Percentiles rank a stretch among this genome's conserved stretches.
Conservation (phyloP, 768 basidiomycete genomes). For the Calocybe indica region DNA sequence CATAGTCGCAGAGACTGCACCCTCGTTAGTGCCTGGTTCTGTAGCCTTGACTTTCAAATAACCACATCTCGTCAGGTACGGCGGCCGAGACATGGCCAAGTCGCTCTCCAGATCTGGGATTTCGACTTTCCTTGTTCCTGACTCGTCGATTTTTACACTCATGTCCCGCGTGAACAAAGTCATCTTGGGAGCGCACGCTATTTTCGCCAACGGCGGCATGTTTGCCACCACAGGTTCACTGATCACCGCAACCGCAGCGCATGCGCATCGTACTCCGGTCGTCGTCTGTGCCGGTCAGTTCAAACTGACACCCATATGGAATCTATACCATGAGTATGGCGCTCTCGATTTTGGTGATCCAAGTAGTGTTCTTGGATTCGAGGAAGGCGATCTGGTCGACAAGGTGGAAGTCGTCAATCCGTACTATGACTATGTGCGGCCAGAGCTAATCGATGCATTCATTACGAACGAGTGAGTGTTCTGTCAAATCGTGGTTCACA, state of each 20-base stretch:
- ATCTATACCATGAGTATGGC: conserved; percentile 80
- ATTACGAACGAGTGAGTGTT: conserved; percentile 92
- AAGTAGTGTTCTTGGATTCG: conserved; percentile 58
- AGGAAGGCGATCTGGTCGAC: conserved; percentile 74
- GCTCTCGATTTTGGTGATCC: conserved; percentile 77
- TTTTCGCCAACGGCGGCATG: conserved; percentile 95
- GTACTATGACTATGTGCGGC: conserved; percentile 94
- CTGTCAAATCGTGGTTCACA: conserved; percentile 5
- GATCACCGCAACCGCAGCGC: conserved; percentile 81
- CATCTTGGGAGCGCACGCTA: conserved; percentile 90
- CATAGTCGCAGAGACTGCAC: conserved; percentile 93
- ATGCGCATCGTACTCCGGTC: conserved; percentile 85
- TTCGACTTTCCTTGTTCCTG: conserved; percentile 94
- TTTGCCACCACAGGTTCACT: conserved; percentile 85
- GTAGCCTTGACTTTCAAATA: conserved; percentile 1
- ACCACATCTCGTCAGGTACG: conserved; percentile 46
- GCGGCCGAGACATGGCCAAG: conserved; percentile 80
- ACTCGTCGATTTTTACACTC: conserved; percentile 91
- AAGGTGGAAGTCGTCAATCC: conserved; percentile 93
- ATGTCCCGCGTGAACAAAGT: conserved; percentile 98
- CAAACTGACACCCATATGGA: conserved; percentile 91
- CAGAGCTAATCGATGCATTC: conserved; percentile 88
- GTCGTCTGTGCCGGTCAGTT: conserved; percentile 95
- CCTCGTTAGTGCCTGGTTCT: conserved; percentile 56
- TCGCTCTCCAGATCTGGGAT: conserved; percentile 77